phyloP scores from a whole-genome alignment of 1,139 yeast species.

The Sugiyamaella pinicola region DNA sequence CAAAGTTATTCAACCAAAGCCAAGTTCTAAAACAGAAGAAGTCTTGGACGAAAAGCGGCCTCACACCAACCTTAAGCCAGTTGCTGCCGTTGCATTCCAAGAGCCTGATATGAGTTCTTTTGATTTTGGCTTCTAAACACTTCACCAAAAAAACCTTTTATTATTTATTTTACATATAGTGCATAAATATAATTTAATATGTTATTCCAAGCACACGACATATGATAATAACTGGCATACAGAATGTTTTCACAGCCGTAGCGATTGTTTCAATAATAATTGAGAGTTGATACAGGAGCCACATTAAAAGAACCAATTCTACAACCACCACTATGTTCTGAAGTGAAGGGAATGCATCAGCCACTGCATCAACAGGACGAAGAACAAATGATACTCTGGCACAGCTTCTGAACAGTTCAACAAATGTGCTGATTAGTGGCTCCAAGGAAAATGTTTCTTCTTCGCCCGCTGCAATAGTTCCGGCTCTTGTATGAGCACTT shows the following conservation, averaged over 20 bases:
- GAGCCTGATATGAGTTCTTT: conserved; percentile 86
- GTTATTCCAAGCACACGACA: conserved; percentile 33
- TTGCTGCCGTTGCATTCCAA: conserved; percentile 59
- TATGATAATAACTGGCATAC: conserved; percentile 40
- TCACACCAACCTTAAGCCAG: conserved; percentile 41
- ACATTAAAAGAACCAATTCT: conserved; percentile 39
- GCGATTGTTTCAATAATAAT: conserved; percentile 38
- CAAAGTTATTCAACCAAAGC: conserved; percentile 14
- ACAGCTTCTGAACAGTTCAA: conserved; percentile 30
- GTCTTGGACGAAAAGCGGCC: conserved; percentile 13
- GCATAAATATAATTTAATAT: conserved; percentile 8
- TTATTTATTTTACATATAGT: conserved; percentile 5
- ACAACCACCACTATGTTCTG: conserved; percentile 36
- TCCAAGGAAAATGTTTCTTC: conserved; percentile 16
- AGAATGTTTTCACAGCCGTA: conserved; percentile 36
- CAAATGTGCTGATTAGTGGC: conserved; percentile 27
- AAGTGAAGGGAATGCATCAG: conserved; percentile 35
- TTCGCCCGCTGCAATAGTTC: not conserved
- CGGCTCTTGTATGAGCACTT: not conserved
- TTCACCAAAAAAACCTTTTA: not conserved
- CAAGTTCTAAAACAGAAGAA: not conserved
- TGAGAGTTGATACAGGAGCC: conserved; percentile 39
- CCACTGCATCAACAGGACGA: conserved; percentile 37
- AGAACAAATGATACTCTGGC: conserved; percentile 36
- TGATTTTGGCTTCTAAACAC: conserved; percentile 54